Conservation (phyloP, 441 rosid species). For the Isatis lusitanica region DNA sequence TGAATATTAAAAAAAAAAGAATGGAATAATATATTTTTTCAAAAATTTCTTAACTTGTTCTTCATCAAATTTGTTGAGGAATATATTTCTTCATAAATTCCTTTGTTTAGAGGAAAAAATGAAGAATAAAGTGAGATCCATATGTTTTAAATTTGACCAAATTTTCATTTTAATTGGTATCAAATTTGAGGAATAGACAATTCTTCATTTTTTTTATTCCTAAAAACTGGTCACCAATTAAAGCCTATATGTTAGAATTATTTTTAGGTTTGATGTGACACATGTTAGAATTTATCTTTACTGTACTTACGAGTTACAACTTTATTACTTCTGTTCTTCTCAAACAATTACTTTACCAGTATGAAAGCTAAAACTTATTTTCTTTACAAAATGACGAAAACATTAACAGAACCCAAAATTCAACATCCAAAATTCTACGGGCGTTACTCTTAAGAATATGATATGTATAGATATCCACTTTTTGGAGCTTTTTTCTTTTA, state of each 20-base stretch:
- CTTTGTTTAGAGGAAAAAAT: too few species aligned
- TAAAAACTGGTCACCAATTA: too few species aligned
- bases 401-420: not conserved
- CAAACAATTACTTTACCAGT: not conserved
- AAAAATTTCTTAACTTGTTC: too few species aligned
- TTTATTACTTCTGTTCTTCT: not conserved
- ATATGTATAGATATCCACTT: not conserved
- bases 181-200: too few species aligned
- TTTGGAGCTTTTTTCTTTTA: not conserved
- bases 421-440: not conserved
- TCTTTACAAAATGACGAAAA: not conserved
- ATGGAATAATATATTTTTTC: too few species aligned
- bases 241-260: not conserved
- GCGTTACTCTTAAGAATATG: not conserved
- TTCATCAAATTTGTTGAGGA: too few species aligned
- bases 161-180: too few species aligned
- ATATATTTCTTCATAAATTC: too few species aligned
- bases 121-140: too few species aligned
- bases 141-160: too few species aligned
- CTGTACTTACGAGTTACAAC: not conserved
- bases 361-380: not conserved
- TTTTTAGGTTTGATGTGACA: not conserved
- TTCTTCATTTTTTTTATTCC: too few species aligned
- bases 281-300: not conserved
- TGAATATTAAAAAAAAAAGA: too few species aligned